Percentiles rank a stretch among this genome's conserved stretches.
phyloP scores from a whole-genome alignment of 345 rosid species.

The Pelargonium nanum region DNA sequence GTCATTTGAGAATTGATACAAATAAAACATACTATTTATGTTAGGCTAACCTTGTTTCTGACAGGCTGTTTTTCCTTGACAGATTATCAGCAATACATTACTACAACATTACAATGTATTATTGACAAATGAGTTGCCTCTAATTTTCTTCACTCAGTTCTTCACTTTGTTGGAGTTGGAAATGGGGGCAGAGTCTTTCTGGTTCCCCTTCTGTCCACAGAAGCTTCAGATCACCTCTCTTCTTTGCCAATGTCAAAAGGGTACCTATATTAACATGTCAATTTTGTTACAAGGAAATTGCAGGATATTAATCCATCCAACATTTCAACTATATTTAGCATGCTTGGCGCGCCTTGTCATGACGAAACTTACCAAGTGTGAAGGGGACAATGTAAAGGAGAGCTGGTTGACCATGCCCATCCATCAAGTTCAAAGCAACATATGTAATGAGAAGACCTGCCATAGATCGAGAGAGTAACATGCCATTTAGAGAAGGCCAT shows the following conservation, averaged over 20 bases:
- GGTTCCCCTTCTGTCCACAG: constrained; percentile 87
- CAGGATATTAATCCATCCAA: no score
- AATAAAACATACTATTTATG: no score
- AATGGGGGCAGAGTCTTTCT: constrained; percentile 63
- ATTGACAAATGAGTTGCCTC: no score
- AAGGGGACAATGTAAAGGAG: constrained; percentile 90
- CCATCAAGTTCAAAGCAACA: constrained; percentile 87
- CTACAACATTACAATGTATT: no score
- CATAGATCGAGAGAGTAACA: neutral
- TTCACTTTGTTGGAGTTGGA: constrained; percentile 23
- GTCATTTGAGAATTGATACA: no score
- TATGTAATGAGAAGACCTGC: constrained; percentile 92
- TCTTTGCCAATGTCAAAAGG: constrained; percentile 50
- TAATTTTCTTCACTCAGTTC: constrained; percentile 6
- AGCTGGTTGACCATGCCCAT: constrained; percentile 94
- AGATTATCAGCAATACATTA: no score
- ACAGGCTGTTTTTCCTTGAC: no score
- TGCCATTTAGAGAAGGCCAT: neutral
- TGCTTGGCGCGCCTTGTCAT: no score
- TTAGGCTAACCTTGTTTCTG: no score
- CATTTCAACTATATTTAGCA: no score
- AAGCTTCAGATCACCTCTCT: constrained; percentile 60
- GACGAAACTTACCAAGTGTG: constrained; percentile 63
- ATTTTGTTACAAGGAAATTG: neutral
- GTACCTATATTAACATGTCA: constrained; percentile 42